These are phyloP conservation scores for Curvularia sp. DNA, from an alignment of 2,329 filamentous ascomycete genomes.

Conservation along the genomic window DNA sequence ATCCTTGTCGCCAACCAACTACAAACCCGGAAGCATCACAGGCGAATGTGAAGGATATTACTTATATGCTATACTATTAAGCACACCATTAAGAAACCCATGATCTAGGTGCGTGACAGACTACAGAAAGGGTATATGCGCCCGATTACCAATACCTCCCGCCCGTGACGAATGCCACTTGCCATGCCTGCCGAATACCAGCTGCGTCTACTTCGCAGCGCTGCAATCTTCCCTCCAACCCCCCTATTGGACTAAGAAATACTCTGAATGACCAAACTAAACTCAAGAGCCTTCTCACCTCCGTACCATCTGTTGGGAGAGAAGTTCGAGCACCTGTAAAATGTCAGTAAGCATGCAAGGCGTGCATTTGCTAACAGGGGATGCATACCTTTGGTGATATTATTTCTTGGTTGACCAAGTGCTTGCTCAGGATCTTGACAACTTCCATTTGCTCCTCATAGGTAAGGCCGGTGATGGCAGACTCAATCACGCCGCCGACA, in stretches of 20 bases:
- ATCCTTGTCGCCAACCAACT: background rate
- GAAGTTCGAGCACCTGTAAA: slow-evolving; percentile 35
- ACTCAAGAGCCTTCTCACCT: slow-evolving; percentile 20
- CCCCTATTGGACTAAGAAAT: slow-evolving; percentile 2
- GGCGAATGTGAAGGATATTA: slow-evolving; percentile 2
- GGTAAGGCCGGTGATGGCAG: slow-evolving; percentile 86
- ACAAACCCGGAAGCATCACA: background rate
- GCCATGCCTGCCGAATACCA: slow-evolving; percentile 8
- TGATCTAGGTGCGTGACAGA: slow-evolving; percentile 1
- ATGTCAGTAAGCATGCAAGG: slow-evolving; percentile 9
- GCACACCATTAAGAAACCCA: slow-evolving; percentile 1
- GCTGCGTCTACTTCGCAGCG: slow-evolving; percentile 4
- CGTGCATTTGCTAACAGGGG: background rate
- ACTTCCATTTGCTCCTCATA: slow-evolving; percentile 89
- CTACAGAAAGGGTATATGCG: slow-evolving; percentile 20
- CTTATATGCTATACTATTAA: slow-evolving; percentile 4
- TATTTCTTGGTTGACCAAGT: slow-evolving; percentile 69
- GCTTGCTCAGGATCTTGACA: slow-evolving; percentile 67
- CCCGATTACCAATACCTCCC: slow-evolving; percentile 12
- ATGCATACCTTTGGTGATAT: slow-evolving; percentile 61
- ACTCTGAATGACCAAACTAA: slow-evolving; percentile 1
- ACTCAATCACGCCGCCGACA: slow-evolving; percentile 87
- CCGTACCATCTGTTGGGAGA: slow-evolving; percentile 31
- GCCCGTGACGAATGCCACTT: slow-evolving; percentile 4
- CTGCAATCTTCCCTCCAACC: background rate